phyloP scores from a whole-genome alignment of 2,329 filamentous ascomycete species.

The Aureobasidium lini region DNA sequence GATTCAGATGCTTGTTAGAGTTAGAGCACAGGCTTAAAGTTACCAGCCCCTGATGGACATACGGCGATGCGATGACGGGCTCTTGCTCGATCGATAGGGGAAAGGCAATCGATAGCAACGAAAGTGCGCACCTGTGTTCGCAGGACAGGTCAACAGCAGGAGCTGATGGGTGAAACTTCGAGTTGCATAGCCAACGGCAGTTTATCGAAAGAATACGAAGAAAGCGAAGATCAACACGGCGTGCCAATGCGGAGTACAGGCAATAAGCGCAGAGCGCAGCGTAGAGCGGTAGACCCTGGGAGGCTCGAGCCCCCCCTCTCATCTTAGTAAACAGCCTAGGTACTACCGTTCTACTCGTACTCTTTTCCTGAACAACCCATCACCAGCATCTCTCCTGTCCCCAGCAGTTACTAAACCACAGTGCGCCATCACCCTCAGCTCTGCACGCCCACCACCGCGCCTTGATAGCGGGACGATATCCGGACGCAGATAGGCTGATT shows the following conservation, averaged over 20 bases:
- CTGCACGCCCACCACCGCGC: not conserved
- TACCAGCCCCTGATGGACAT: not conserved
- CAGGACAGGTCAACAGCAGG: not conserved
- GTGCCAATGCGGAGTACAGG: constrained; percentile 8
- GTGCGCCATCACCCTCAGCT: not conserved
- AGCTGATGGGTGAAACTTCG: not conserved
- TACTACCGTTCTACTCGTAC: not conserved
- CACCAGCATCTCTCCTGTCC: constrained; percentile 8
- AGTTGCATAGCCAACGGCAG: constrained; percentile 5
- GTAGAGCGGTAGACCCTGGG: not conserved
- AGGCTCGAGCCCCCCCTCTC: not conserved
- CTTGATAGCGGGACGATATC: not conserved
- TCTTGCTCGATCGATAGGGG: not conserved
- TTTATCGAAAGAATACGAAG: constrained; percentile 4
- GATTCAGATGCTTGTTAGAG: constrained; percentile 3
- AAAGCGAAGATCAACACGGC: not conserved
- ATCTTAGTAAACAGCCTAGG: constrained; percentile 8
- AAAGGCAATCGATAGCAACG: not conserved
- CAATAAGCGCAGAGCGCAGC: not conserved
- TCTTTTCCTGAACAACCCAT: constrained; percentile 5
- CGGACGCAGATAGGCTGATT: not conserved
- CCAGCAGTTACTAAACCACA: not conserved
- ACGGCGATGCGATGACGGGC: not conserved
- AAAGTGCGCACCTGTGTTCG: not conserved
- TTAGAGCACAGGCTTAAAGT: not conserved